Conservation (phyloP, 208 protist species). For the Angomonas deanei region DNA sequence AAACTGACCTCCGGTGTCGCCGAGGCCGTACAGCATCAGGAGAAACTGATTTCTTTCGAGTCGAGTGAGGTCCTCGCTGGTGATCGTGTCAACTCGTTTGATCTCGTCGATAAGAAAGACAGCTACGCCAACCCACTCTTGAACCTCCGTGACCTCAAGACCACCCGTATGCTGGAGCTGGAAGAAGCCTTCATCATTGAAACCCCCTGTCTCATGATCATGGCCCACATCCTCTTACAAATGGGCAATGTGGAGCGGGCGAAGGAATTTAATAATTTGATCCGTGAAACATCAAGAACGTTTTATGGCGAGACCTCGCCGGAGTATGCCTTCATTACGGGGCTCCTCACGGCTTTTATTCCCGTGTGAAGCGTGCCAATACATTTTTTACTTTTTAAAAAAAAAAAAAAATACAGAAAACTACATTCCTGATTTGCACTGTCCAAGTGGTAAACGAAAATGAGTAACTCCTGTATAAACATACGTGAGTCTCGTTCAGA, state of each 20-base stretch:
- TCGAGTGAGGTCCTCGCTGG: background rate
- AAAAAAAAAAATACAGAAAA: background rate
- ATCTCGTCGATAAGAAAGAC: background rate
- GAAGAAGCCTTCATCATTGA: background rate
- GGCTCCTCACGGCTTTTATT: background rate
- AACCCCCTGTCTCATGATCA: background rate
- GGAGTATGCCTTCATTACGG: background rate
- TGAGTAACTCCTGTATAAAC: too few relatives aligned
- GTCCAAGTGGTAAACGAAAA: too few relatives aligned
- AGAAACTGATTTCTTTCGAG: background rate
- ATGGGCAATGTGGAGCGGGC: background rate
- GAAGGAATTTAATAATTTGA: background rate
- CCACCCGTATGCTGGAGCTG: background rate
- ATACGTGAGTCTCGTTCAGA: too few relatives aligned
- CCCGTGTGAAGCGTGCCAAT: too few relatives aligned
- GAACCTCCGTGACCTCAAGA: background rate
- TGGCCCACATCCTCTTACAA: background rate
- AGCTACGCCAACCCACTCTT: background rate
- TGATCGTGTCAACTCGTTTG: background rate
- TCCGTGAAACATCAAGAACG: background rate
- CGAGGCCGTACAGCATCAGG: too few relatives aligned
- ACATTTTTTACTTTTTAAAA: too few relatives aligned
- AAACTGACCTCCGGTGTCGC: too few relatives aligned
- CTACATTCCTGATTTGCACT: too few relatives aligned
- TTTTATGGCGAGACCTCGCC: background rate